Percentiles rank a stretch among this genome's conserved stretches.
Conservation (phyloP, 495 filamentous ascomycete species). For the Neurospora sp. region DNA sequence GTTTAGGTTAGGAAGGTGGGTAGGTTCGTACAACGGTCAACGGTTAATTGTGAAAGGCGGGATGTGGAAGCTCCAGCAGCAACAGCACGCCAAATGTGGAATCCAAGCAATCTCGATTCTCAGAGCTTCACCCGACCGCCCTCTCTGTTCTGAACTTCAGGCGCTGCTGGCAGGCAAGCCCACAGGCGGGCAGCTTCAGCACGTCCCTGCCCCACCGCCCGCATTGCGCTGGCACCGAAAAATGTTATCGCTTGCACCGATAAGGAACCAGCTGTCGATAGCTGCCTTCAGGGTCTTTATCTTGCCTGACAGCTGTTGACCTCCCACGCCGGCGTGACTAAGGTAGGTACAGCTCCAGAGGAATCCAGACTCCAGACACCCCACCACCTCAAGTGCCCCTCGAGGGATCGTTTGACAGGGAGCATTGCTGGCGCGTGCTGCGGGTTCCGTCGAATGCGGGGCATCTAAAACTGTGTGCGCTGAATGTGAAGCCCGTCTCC, state of each 20-base stretch:
- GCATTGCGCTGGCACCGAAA: neutral
- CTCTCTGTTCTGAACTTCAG: neutral
- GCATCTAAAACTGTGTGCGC: neutral
- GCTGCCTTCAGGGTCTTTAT: neutral
- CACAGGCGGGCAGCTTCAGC: neutral
- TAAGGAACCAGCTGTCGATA: neutral
- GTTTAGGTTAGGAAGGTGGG: slow-evolving; percentile 6
- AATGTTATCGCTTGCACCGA: neutral
- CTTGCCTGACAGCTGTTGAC: neutral
- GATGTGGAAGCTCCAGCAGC: neutral
- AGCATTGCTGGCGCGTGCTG: neutral
- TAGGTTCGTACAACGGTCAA: neutral
- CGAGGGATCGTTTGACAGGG: neutral
- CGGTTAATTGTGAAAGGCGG: neutral
- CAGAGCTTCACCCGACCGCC: neutral
- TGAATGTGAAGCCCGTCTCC: neutral
- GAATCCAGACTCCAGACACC: neutral
- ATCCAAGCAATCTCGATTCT: neutral
- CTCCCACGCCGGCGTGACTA: neutral
- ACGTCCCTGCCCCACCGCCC: neutral
- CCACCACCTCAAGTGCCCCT: neutral
- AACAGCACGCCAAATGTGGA: neutral
- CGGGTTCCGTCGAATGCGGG: neutral
- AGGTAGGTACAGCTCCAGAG: neutral
- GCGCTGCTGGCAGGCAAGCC: neutral